phyloP scores from a whole-genome alignment of 768 basidiomycete species.

The Kondoa malvinella region DNA sequence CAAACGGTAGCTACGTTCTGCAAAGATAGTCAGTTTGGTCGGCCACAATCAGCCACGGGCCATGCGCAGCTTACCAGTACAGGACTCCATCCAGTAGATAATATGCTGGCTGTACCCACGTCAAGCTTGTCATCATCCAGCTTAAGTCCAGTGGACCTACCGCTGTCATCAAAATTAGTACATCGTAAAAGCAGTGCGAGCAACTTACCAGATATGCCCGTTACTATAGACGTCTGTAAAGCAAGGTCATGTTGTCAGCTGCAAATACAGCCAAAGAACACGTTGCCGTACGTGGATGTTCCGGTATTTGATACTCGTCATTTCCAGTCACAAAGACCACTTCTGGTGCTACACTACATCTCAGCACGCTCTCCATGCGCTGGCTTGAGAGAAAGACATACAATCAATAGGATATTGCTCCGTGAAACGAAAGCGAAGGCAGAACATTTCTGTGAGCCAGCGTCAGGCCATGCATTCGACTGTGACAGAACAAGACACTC shows the following conservation, averaged over 20 bases:
- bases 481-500: neutral
- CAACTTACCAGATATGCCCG: constrained; percentile 45
- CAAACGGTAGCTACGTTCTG: constrained; percentile 50
- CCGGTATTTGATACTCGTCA: constrained; percentile 47
- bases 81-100: neutral
- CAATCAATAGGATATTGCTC: constrained; percentile 53
- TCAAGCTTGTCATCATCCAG: neutral
- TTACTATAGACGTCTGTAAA: constrained; percentile 16
- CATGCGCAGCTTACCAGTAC: neutral
- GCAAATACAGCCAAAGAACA: constrained; percentile 16
- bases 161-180: no score
- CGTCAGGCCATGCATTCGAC: neutral
- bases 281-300: constrained; percentile 53
- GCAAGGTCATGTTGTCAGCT: constrained; percentile 13
- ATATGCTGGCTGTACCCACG: neutral
- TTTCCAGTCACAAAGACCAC: constrained; percentile 60
- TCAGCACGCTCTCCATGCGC: no score
- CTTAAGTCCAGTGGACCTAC: no score
- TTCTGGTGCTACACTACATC: constrained; percentile 45
- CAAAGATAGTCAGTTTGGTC: no score
- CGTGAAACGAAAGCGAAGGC: constrained; percentile 67
- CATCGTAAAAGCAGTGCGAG: neutral
- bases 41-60: no score
- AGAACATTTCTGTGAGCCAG: constrained; percentile 55
- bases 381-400: neutral